These are phyloP conservation scores for Mycena latifolia DNA, from an alignment of 768 basidiomycete genomes.

Conservation along the genomic window DNA sequence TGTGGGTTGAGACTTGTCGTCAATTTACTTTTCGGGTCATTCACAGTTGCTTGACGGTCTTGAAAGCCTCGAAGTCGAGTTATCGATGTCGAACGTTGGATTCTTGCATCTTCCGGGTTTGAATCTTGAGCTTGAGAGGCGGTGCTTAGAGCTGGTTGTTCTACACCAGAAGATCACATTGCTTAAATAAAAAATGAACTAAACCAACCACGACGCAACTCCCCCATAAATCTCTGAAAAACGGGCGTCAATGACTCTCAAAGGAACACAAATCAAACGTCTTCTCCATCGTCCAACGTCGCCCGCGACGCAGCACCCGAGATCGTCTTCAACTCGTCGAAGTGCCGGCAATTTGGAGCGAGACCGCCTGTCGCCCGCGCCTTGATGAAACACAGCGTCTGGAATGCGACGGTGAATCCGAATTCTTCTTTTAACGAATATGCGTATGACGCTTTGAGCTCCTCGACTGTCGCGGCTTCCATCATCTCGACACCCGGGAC, in stretches of 20 bases:
- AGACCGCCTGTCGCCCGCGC: constrained; percentile 53
- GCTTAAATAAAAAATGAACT: not conserved
- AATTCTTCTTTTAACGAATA: constrained; percentile 52
- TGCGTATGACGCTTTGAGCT: constrained; percentile 72
- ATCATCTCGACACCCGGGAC: constrained; percentile 43
- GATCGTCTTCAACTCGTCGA: constrained; percentile 56
- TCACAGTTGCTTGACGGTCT: not conserved
- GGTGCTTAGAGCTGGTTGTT: no score
- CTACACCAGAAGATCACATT: no score
- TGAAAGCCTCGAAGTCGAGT: not conserved
- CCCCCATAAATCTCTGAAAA: not conserved
- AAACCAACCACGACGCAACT: not conserved
- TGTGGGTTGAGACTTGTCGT: no score
- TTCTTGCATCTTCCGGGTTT: no score
- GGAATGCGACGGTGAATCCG: constrained; percentile 68
- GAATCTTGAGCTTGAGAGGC: not conserved
- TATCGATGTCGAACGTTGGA: no score
- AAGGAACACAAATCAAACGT: constrained; percentile 4
- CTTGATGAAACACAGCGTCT: constrained; percentile 67
- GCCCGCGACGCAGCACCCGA: constrained; percentile 27
- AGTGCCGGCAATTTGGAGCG: constrained; percentile 47
- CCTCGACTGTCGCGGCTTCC: constrained; percentile 42
- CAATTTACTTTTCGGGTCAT: no score
- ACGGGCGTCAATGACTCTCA: not conserved
- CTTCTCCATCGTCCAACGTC: constrained; percentile 17